These are phyloP conservation scores for Zygosaccharomyces bisporus DNA, from an alignment of 805 yeast species.

Conservation along the genomic window DNA sequence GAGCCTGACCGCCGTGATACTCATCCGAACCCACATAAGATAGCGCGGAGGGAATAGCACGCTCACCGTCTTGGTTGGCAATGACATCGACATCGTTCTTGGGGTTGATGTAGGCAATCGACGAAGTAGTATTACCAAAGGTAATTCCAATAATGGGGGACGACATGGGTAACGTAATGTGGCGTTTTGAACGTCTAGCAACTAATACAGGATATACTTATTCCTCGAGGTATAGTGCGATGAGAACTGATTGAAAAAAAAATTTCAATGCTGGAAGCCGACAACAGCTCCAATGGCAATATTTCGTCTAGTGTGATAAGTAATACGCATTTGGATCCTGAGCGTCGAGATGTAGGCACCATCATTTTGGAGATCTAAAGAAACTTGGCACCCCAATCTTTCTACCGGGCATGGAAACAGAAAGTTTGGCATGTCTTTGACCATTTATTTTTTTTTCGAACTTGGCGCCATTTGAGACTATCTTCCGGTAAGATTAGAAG, in stretches of 20 bases:
- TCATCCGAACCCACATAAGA: slow-evolving; percentile 93
- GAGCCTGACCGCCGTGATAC: slow-evolving; percentile 95
- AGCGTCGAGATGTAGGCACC: too few species aligned
- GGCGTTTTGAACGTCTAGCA: neutral
- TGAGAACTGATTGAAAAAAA: slow-evolving; percentile 11
- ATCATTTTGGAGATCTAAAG: neutral
- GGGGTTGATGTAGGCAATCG: slow-evolving; percentile 93
- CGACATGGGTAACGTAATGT: slow-evolving; percentile 21
- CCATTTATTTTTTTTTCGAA: too few species aligned
- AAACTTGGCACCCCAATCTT: too few species aligned
- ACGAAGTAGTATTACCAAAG: slow-evolving; percentile 93
- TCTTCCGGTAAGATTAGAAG: too few species aligned
- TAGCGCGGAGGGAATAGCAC: slow-evolving; percentile 89
- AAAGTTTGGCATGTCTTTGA: too few species aligned
- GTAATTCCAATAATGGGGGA: slow-evolving; percentile 83
- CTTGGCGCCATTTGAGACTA: too few species aligned
- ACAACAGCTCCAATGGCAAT: neutral
- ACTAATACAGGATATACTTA: neutral
- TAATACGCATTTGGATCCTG: neutral
- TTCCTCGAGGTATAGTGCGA: neutral
- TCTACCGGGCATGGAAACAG: too few species aligned
- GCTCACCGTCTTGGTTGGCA: slow-evolving; percentile 99
- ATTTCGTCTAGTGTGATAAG: neutral
- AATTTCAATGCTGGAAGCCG: slow-evolving; percentile 11
- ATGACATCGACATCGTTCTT: slow-evolving; percentile 79